Base-by-base conservation (phyloP, 208 protist species). In the Endotrypanum monterogeii region DNA sequence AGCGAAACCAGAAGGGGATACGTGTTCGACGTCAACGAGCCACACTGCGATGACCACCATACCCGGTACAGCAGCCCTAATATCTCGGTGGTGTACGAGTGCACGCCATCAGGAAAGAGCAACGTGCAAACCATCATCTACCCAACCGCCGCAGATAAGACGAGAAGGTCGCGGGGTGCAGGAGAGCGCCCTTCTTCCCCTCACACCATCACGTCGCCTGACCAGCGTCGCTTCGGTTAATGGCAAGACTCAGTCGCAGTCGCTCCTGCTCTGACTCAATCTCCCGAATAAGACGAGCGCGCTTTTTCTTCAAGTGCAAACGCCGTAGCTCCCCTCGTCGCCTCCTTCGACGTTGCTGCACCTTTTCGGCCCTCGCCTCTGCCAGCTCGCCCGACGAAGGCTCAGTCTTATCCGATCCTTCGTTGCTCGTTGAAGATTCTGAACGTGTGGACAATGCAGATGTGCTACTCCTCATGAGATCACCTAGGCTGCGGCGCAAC, bases 221-320 rank as follows among this genome's bases (percentile, higher is more conserved):
- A 50, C 73, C 71, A 14, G 86, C 88, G 68, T 93, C 87, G 11
- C 69, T 71, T 25, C 76, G 56, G 66, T 94, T 94, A 37, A 84
- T 82, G 1, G 72, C 56, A 72, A 94, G 83, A n/a, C 61, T 67
- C 72, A 97, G 71, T 2, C 84, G 82, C 51, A 97, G 84, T 41
- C 80, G 82, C 72, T 94, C 90, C 73, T 97, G 90, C 79, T 95
- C 90, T 20, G 71, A 67, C 63, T 94, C 87, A 68, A 97, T 97
- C 16, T 83, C 44, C 5, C 60, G 67, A 41, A 97, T 94, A 5
- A 97, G 79, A 2, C 39, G 41, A 44, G 87, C 74, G 0, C 88
- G 80, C 55, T 79, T 83, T 28, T 71, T 61, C 46, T 72, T 82
- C 41, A 65, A 81, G 7, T 78, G 73, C 50, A 57, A 57, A 6